A percentile compares a stretch with the other conserved stretches of the same genome.
Conservation (phyloP, 495 filamentous ascomycete species). For the Neurospora sp. region DNA sequence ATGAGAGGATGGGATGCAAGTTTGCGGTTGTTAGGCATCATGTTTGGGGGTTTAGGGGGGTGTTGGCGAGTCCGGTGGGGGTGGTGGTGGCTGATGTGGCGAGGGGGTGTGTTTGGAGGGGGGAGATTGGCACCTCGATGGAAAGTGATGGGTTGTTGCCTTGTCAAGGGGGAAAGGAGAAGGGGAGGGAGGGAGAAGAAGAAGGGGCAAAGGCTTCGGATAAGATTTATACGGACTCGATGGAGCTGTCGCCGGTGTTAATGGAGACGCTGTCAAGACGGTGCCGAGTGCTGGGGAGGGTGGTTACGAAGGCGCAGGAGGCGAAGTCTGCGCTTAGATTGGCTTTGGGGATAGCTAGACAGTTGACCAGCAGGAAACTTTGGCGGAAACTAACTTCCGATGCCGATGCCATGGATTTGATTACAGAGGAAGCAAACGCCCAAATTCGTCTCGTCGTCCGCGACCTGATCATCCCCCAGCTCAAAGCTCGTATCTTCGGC, state of each 20-base stretch:
- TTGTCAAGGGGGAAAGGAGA: neutral
- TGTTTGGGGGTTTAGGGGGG: neutral
- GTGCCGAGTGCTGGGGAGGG: neutral
- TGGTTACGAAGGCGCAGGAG: neutral
- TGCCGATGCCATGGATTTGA: neutral
- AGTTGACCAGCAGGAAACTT: neutral
- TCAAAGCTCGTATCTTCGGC: neutral
- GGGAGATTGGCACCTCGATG: neutral
- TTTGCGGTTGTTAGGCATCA: neutral
- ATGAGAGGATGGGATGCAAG: neutral
- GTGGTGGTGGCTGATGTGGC: neutral
- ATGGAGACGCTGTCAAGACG: neutral
- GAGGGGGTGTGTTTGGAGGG: neutral
- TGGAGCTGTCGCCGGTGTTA: neutral
- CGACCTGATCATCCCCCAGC: neutral
- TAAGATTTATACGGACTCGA: neutral
- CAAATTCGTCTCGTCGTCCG: neutral
- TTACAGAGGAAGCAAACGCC: neutral
- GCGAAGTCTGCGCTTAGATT: neutral
- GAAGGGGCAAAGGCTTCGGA: neutral
- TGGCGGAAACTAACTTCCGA: neutral
- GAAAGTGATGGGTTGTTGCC: neutral
- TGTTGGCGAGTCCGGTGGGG: neutral
- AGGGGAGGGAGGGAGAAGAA: neutral
- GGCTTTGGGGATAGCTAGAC: neutral